phyloP scores from a whole-genome alignment of 2,329 filamentous ascomycete genomes.

The Rhynchosporium agropyri region DNA sequence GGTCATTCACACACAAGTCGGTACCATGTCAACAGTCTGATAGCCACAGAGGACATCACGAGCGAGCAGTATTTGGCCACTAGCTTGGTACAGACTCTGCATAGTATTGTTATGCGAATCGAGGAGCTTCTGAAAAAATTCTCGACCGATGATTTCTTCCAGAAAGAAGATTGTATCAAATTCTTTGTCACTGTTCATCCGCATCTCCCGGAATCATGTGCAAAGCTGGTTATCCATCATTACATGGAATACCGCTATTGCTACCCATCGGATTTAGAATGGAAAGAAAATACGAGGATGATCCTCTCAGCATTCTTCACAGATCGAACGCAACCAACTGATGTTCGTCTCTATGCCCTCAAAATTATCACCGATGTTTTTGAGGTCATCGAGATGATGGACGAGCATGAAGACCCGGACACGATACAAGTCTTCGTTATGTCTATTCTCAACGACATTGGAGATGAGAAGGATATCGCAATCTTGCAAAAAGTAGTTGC shows the following conservation, averaged over 20 bases:
- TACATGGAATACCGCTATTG: constrained; percentile 71
- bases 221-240: constrained; percentile 65
- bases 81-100: constrained; percentile 37
- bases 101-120: constrained; percentile 39
- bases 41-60: constrained; percentile 32
- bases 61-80: constrained; percentile 32
- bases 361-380: constrained; percentile 57
- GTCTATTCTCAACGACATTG: constrained; percentile 62
- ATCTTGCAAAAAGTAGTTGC: constrained; percentile 67
- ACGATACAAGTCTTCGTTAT: constrained; percentile 61
- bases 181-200: constrained; percentile 66
- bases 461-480: constrained; percentile 63
- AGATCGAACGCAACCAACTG: constrained; percentile 60
- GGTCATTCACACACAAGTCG: constrained; percentile 33
- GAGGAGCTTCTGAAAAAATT: constrained; percentile 43
- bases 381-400: constrained; percentile 51
- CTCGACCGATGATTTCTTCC: constrained; percentile 57
- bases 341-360: constrained; percentile 65
- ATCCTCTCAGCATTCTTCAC: constrained; percentile 66
- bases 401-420: constrained; percentile 60
- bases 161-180: constrained; percentile 65
- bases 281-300: constrained; percentile 64
- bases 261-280: constrained; percentile 69
- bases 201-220: constrained; percentile 66
- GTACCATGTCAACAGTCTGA: constrained; percentile 30